Evolutionary conservation across 352 stramenopile species (phyloP), one percentile per base, ranked within the genome.

Genomic region (Globisporangium rhizosaccharum): DNA sequence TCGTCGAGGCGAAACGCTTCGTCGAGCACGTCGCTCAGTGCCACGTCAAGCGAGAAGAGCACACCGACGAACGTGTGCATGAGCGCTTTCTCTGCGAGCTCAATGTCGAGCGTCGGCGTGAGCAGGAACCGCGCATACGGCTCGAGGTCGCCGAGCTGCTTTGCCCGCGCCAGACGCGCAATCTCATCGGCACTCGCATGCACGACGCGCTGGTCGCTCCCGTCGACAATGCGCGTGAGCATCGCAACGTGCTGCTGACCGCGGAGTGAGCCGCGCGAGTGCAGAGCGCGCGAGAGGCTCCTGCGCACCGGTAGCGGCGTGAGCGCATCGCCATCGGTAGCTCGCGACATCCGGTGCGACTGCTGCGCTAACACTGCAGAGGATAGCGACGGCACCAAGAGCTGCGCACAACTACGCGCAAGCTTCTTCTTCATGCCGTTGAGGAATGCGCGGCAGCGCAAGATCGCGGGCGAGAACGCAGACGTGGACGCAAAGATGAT

Each of bases 31-130:
- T 75, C 73, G 5, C 72, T 57, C 2, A 70, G 28, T 0, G 67
- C 39, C 9, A 87, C 74, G 1, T 71, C 55, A 8, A 90, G 64
- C 5, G 74, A 85, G 44, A 76, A 88, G 1, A 90, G 57, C 41
- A 88, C 59, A 5, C 78, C 78, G 0, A 82, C 80, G 30, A 87
- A 90, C 28, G 59, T 86, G 8, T 75, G 76, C 0, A 88, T 71
- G 0, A 88, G 57, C 1, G 61, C 57, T 11, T 65, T 57, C 50
- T 90, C 78, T 30, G 68, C 75, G 6, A 56, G 52, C 5, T 85
- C 75, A 28, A 77, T 66, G 23, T 90, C 65, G 0, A 88, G 62
- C 14, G 73, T 80, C 7, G 76, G 58, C 3, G 74, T 72, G 39
- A 85, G 62, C 8, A 90, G 56, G 41, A 74, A 75, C 1, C 71